Conservation (phyloP, 1,284 basidiomycete species). For the Boletus mariae region DNA sequence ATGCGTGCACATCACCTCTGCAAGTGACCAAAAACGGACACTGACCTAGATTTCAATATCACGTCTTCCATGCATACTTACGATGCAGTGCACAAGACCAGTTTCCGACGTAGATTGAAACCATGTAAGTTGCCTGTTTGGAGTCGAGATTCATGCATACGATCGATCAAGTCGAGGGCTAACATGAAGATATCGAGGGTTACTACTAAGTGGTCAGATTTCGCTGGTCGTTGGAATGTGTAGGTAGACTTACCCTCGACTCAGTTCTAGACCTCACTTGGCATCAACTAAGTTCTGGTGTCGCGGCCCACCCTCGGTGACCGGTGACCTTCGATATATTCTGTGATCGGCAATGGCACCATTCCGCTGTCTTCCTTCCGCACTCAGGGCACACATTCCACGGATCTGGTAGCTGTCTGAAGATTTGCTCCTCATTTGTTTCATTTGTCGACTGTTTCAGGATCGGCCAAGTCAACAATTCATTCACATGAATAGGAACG, state of each 20-base stretch:
- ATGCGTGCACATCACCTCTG: neutral
- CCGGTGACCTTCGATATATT: neutral
- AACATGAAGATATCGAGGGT: conserved; percentile 13
- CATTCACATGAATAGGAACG: conserved; percentile 1
- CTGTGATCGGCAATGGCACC: neutral
- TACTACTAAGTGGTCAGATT: conserved; percentile 6
- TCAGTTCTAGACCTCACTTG: conserved; percentile 8
- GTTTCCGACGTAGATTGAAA: conserved; percentile 12
- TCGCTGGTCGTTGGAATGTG: neutral
- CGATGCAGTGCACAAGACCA: neutral
- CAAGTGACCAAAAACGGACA: neutral
- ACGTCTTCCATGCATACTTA: neutral
- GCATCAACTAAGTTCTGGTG: neutral
- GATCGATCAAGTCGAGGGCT: conserved; percentile 13
- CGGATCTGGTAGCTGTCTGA: no score
- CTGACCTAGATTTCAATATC: conserved; percentile 12
- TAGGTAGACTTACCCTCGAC: conserved; percentile 5
- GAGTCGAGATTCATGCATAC: conserved; percentile 6
- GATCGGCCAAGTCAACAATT: neutral
- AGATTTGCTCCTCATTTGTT: neutral
- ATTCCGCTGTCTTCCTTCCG: neutral
- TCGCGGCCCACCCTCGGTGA: neutral
- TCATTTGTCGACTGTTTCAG: neutral
- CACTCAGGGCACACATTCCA: no score
- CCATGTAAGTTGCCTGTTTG: neutral